Evolutionary conservation across 768 basidiomycete species (phyloP), one percentile per base, ranked within the genome.

Genomic region (Rhodotorula sphaerocarpa): DNA sequence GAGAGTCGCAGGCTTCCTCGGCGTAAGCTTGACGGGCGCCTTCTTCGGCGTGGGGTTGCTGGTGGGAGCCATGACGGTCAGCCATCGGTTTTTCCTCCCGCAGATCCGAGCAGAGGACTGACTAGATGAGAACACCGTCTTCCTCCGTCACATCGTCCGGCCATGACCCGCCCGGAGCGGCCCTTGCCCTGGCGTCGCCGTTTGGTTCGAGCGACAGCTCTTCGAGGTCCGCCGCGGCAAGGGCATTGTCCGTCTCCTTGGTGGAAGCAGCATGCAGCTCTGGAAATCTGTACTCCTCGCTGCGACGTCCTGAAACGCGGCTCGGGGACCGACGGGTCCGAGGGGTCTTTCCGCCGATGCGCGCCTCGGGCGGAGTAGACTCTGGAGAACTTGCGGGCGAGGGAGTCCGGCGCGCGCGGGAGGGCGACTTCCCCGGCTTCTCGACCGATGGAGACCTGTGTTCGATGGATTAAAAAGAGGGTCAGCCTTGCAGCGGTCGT

Each of bases 41-140:
- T 60, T 65, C 58, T 53, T 65, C 16, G 66, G 66, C 18, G 65
- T 63, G 5, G 66, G 66, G 1, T 67, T 50, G 55, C 66, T 20
- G 20, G 42, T 20, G 27, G 14, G 3, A 20, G 52, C 42, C 39
- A 15, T 28, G 9, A 25, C 7, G 3, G 12, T 23, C 18, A 5
- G 2, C 3, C 30, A 12, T 33, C 30, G 30, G 15, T 7, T 3
- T 12, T 20, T 27, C 36, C 6, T 21, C 0, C 1, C 36, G 15
- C 7, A 27, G 10, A 31, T 10, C 18, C 30, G 21, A 20, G 18
- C 18, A 43, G 16, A 28, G 14, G 3, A 63, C 57, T 31, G 20
- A 67, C 66, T 67, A 67, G 45, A 63, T 39, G n/a, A 61, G 34
- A 1, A 67, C 61, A 15, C 66, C 66, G 14, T 61, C 61, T 3